Base-by-base conservation (phyloP, 2,329 filamentous ascomycete species). In the Tolypocladium endophyticum region DNA sequence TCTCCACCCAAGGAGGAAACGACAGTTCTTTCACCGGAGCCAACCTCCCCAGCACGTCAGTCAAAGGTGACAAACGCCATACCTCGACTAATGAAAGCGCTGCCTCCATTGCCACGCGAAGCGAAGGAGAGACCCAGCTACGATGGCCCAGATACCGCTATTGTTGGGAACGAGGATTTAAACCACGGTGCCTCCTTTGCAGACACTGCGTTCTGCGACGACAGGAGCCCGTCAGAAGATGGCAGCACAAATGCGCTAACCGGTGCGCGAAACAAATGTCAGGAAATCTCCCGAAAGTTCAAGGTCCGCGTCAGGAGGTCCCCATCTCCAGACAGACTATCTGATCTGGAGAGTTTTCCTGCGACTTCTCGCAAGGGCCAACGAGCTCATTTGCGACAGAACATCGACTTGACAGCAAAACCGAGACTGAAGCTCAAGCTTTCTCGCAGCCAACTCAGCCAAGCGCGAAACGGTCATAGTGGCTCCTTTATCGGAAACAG, bases 31-130 rank as follows among this genome's bases (percentile, higher is more conserved):
- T 76, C 76, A 4, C 79, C 79, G n/a, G 74, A 77, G 54, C 79
- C 79, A 18, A 76, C 81, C 4, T 82, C 78, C 20, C 76, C 78
- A 39, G 71, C 70, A 39, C 72, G 73, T 35, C 72, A 77, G 62
- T 70, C 80, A 23, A 77, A 72, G 57, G 70, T 78, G 45, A 79
- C 78, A 60, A 79, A 77, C 62, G 81, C 77, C 62, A 78, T 80
- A 57, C 77, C 80, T 8, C 75, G 76, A 47, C 68, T 82, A 18
- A 82, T 82, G 79, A 82, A 83, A 65, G 75, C 77, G 28, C 64
- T 82, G 50, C 80, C 80, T 18, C 71, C 76, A 18, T 63, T 81
- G 9, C 79, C 79, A 4, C 67, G 67, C 5, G 69, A 72, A 39
- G 60, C 60, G 14, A 53, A 59, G 14, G 45, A 30, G 47, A 52